phyloP scores from a whole-genome alignment of 345 rosid species.

The Hevea brasiliensis region DNA sequence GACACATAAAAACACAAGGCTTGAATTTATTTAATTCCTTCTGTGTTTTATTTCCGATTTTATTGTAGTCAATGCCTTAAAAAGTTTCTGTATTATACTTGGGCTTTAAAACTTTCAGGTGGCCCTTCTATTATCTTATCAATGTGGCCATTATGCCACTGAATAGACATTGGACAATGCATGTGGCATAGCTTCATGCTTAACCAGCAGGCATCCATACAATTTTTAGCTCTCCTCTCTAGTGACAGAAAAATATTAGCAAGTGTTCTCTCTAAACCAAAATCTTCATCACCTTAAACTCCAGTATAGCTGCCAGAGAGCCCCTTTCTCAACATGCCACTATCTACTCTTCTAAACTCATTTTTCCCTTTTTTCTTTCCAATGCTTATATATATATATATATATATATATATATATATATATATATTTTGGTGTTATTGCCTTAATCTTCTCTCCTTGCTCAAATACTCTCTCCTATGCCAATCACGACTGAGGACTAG shows the following conservation, averaged over 20 bases:
- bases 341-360: no score
- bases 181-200: neutral
- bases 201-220: neutral
- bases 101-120: no score
- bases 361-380: neutral
- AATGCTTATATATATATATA: neutral
- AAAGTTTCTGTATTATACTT: no score
- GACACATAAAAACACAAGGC: neutral
- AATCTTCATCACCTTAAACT: no score
- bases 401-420: neutral
- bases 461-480: neutral
- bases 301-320: neutral
- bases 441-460: neutral
- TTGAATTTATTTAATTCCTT: neutral
- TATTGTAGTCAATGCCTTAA: neutral
- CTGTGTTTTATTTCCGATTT: neutral
- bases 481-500: neutral
- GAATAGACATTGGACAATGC: no score
- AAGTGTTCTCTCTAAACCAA: neutral
- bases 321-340: neutral
- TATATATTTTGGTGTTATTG: neutral
- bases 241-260: neutral
- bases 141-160: no score
- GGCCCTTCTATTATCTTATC: no score
- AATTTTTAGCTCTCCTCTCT: neutral